These are phyloP conservation scores for Fragilariopsis cylindrus DNA, from an alignment of 108 stramenopile species.

Conservation along the genomic window DNA sequence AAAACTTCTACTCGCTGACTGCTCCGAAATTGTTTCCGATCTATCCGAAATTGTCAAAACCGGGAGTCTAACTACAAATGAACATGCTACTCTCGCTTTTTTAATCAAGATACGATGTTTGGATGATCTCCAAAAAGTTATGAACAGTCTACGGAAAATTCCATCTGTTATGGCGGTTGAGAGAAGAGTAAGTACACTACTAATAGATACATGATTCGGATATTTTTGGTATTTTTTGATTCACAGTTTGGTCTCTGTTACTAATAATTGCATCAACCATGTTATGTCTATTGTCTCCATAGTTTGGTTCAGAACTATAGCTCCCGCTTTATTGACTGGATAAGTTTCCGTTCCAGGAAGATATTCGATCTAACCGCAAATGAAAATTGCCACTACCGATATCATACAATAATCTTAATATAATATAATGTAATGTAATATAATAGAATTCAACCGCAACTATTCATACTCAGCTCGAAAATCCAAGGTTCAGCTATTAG, in stretches of 20 bases:
- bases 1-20: conserved; percentile 82
- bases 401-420: too few relatives aligned
- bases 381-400: too few relatives aligned
- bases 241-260: conserved; percentile 4
- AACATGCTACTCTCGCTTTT: conserved; percentile 80
- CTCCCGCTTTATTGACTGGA: conserved; percentile 7
- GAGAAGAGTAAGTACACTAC: conserved; percentile 41
- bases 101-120: conserved; percentile 65
- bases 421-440: too few relatives aligned
- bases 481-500: too few relatives aligned
- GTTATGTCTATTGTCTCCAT: too few relatives aligned
- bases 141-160: conserved; percentile 74
- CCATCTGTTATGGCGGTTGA: conserved; percentile 83
- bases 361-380: too few relatives aligned
- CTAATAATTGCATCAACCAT: too few relatives aligned
- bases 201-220: background rate
- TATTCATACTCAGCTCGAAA: too few relatives aligned
- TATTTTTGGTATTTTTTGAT: background rate
- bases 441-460: too few relatives aligned
- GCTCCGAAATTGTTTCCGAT: conserved; percentile 79
- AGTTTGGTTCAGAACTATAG: conserved; percentile 13
- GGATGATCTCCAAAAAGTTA: conserved; percentile 71
- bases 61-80: conserved; percentile 69
- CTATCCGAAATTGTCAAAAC: conserved; percentile 78
- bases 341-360: too few relatives aligned